phyloP scores from a whole-genome alignment of 83 land plant species.

The Diphasiastrum complanatum region DNA sequence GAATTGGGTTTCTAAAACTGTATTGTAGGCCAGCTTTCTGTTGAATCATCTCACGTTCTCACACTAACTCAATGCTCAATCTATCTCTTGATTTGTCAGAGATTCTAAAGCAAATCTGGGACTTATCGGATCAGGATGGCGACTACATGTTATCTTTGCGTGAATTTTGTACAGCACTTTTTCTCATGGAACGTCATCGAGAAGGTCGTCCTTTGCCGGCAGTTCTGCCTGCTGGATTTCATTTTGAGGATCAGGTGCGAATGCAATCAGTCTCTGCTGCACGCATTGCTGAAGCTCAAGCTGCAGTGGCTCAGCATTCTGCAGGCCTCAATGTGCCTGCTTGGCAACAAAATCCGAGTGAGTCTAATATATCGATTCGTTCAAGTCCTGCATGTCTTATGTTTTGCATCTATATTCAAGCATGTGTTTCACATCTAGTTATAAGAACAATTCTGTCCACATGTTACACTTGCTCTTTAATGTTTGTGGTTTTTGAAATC shows the following conservation, averaged over 20 bases:
- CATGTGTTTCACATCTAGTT: too few species aligned
- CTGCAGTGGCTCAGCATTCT: conserved; percentile 19
- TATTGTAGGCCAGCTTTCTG: too few species aligned
- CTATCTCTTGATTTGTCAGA: too few species aligned
- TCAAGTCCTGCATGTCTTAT: too few species aligned
- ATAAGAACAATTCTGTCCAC: too few species aligned
- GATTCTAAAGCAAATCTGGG: conserved; percentile 50
- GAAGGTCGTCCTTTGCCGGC: conserved; percentile 43
- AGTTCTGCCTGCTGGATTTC: conserved; percentile 32
- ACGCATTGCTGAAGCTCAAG: conserved; percentile 17
- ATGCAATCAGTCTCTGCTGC: neutral
- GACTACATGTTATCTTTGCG: conserved; percentile 47
- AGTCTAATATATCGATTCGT: too few species aligned
- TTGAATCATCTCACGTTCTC: too few species aligned
- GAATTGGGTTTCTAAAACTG: too few species aligned
- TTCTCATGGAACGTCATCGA: conserved; percentile 44
- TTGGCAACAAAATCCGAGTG: conserved; percentile 30
- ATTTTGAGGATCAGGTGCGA: conserved; percentile 25
- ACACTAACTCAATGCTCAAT: neutral
- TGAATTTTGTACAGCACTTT: conserved; percentile 46
- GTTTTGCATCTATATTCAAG: too few species aligned
- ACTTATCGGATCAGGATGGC: conserved; percentile 46
- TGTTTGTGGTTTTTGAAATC: too few species aligned
- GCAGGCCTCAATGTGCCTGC: conserved; percentile 25
- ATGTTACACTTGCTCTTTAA: too few species aligned